These are phyloP conservation scores for Quercus agrifolia DNA, from an alignment of 306 rosid species.

Conservation along the genomic window DNA sequence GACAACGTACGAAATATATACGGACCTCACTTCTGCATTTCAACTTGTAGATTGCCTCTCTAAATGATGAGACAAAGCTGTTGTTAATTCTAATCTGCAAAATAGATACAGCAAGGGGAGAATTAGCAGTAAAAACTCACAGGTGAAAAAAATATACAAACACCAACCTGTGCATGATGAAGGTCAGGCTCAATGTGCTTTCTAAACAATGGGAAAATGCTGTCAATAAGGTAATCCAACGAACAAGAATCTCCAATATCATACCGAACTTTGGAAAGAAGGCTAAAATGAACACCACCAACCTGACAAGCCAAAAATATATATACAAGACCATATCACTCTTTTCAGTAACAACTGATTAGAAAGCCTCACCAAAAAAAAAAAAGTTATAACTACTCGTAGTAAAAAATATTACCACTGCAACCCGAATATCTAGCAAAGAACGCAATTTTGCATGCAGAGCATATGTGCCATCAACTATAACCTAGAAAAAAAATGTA, in stretches of 20 bases:
- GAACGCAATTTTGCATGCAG: slow-evolving; percentile 96
- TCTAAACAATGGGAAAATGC: slow-evolving; percentile 96
- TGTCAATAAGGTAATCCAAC: slow-evolving; percentile 91
- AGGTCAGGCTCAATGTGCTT: slow-evolving; percentile 99
- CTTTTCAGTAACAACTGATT: slow-evolving; percentile 11
- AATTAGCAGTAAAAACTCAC: slow-evolving; percentile 27
- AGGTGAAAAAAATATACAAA: slow-evolving; percentile 31
- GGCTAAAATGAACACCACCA: slow-evolving; percentile 97
- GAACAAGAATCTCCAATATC: slow-evolving; percentile 99
- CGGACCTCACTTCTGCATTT: slow-evolving; percentile 88
- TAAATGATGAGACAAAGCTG: slow-evolving; percentile 97
- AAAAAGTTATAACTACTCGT: neutral
- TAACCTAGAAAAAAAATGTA: slow-evolving; percentile 51
- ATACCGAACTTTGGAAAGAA: slow-evolving; percentile 92
- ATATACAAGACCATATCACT: slow-evolving; percentile 13
- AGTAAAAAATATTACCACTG: slow-evolving; percentile 60
- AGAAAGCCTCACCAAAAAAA: slow-evolving; percentile 3
- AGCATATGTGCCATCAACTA: slow-evolving; percentile 97
- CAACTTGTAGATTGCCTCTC: slow-evolving; percentile 98
- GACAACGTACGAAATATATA: slow-evolving; percentile 11
- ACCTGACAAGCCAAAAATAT: slow-evolving; percentile 59
- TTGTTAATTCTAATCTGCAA: slow-evolving; percentile 98
- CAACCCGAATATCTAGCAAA: slow-evolving; percentile 96
- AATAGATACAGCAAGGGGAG: slow-evolving; percentile 19
- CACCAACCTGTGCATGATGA: slow-evolving; percentile 98